Conservation (phyloP, 108 stramenopile species). For the Hondaea fermentalgiana region DNA sequence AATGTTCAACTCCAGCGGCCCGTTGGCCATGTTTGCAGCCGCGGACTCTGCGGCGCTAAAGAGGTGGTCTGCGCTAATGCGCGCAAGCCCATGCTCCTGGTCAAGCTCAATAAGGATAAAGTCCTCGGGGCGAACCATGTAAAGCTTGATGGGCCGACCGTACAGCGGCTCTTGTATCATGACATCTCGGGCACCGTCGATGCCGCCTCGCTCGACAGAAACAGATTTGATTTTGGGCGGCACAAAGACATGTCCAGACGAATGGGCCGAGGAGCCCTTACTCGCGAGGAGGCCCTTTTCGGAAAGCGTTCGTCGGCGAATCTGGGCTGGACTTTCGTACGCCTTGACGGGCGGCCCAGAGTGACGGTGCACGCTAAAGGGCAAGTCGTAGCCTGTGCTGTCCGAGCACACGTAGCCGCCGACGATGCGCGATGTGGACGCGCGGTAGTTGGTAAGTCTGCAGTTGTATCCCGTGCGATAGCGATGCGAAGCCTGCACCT, state of each 20-base stretch:
- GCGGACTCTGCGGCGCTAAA: constrained; percentile 8
- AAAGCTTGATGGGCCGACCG: not conserved
- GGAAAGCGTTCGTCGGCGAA: not conserved
- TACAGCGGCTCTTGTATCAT: not conserved
- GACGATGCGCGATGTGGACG: not conserved
- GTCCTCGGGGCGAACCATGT: constrained; percentile 2
- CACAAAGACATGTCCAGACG: not conserved
- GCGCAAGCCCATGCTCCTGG: not conserved
- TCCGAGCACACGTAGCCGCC: not conserved
- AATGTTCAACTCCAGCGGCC: not conserved
- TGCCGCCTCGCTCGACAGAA: not conserved
- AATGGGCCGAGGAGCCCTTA: not conserved
- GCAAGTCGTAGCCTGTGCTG: not conserved
- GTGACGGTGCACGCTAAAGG: not conserved
- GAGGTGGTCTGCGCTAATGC: not conserved
- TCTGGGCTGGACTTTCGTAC: not conserved
- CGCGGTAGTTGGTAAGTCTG: not conserved
- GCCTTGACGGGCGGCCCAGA: constrained; percentile 10
- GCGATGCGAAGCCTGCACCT: not conserved
- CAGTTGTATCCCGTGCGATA: not conserved
- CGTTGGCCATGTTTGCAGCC: not conserved
- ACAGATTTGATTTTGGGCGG: constrained; percentile 2
- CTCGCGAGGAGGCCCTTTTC: not conserved
- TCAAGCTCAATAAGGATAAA: not conserved
- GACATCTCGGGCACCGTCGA: not conserved